Evolutionary conservation across 768 basidiomycete species (phyloP), one percentile per base, ranked within the genome.

Genomic region (Chiua virens): DNA sequence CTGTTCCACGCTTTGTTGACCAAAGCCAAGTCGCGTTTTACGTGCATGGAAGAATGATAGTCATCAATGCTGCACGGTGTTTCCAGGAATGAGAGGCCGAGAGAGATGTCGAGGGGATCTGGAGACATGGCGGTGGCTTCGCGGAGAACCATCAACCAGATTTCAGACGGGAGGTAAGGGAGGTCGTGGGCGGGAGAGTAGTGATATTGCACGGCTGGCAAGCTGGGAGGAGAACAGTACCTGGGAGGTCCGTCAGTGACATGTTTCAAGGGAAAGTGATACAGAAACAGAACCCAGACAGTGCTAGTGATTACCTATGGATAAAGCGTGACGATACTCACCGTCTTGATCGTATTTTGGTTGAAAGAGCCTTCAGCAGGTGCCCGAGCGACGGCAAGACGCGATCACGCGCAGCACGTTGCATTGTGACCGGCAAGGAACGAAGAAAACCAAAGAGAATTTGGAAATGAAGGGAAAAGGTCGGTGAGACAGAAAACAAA

Each of bases 71-170:
- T 72, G 57, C 65, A 68, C 30, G 73, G 73, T 22, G 75, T 67
- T 45, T 78, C 73, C 49, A 87, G 73, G 64, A 87, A 88, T 7
- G 83, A 84, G 43, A 85, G 71, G 10, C 81, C 72, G 23, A 73
- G 71, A 4, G 75, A 71, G 27, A 76, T 75, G 50, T 78, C 74
- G 50, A 79, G 71, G 11, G 75, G 76, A 54, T 81, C 75, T 46
- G 73, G 69, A 38, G 62, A 61, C 56, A 70, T 66, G 54, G 69
- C 63, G 20, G 80, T 78, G 1, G 83, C 84, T 58, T 79, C 79
- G 36, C 80, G 80, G 46, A 89, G 69, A 51, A 89, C 78, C 58
- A 78, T 65, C n/a, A 79, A 69, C 86, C 86, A 88, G 8, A 89
- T 62, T 57, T 89, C 86, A 2, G 76, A 62, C 0, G 86, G 86